Base-by-base conservation (phyloP, 2,329 filamentous ascomycete genomes). In the Basipetospora chlamydospora region DNA sequence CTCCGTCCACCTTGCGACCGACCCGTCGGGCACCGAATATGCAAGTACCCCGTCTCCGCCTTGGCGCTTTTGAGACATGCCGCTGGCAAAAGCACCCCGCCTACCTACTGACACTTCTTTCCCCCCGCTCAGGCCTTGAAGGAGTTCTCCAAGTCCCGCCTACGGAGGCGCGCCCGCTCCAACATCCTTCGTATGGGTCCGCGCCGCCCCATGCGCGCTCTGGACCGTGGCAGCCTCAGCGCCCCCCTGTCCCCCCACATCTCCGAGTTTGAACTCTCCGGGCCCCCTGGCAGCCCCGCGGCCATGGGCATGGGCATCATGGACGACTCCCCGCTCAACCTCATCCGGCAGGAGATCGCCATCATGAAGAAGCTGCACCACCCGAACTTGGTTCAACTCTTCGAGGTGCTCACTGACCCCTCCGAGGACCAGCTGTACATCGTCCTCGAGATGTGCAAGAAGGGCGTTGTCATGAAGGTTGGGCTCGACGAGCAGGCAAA, bases 281-380 rank as follows among this genome's bases (percentile, higher is more conserved):
- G 25, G 18, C 23, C 11, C 21, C 12, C 21, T n/a, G n/a, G n/a
- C n/a, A n/a, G n/a, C n/a, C n/a, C n/a, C n/a, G n/a, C n/a, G n/a
- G n/a, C n/a, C n/a, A 37, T 18, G n/a, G 42, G 30, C 28, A 11
- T 38, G 12, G 37, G 35, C 26, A 29, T 31, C 16, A 39, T 78
- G 46, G 63, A 64, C 18, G 73, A 77, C 49, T 74, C 88, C 0
- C n/a, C n/a, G n/a, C 64, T 96, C 10, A 82, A 82, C 49, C 64
- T 96, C 41, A 96, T 98, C 55, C 81, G 86, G 42, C 83, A 94
- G 55, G 90, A 98, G 57, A 90, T 96, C 49, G 90, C 90, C 40
- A 92, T 96, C 52, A 96, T 98, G 87, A 98, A 96, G 66, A 96
- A 96, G 60, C 69, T 96, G 32, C 78, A 95, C 51, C 90, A 98